phyloP scores from a whole-genome alignment of 306 rosid genomes.

The Gleditsia sinensis region DNA sequence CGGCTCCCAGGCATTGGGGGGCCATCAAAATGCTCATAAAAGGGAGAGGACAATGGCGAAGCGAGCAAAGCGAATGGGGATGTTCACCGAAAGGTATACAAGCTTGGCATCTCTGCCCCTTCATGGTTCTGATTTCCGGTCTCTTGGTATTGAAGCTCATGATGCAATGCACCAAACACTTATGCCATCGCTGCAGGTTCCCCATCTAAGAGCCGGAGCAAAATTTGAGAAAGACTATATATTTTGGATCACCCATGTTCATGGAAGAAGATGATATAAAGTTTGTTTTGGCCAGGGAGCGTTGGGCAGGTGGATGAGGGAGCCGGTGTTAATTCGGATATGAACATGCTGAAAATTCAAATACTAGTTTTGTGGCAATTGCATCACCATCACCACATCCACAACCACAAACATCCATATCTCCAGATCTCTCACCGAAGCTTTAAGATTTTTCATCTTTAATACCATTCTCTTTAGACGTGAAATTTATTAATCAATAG shows the following conservation, averaged over 20 bases:
- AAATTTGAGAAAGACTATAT: slow-evolving; percentile 55
- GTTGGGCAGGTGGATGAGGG: slow-evolving; percentile 61
- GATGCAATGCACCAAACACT: slow-evolving; percentile 61
- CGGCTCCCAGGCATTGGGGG: slow-evolving; percentile 93
- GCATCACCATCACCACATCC: slow-evolving; percentile 32
- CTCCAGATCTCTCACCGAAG: slow-evolving; percentile 83
- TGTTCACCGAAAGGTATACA: slow-evolving; percentile 61
- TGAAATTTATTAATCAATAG: slow-evolving; percentile 35
- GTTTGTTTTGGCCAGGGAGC: slow-evolving; percentile 85
- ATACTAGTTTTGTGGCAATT: slow-evolving; percentile 34
- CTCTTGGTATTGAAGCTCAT: slow-evolving; percentile 82
- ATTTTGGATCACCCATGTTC: slow-evolving; percentile 50
- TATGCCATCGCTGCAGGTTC: slow-evolving; percentile 43
- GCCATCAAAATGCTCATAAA: slow-evolving; percentile 93
- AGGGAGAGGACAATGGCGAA: slow-evolving; percentile 93
- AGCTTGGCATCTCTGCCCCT: slow-evolving; percentile 87
- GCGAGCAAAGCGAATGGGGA: slow-evolving; percentile 78
- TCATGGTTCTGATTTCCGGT: slow-evolving; percentile 72
- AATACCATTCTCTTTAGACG: slow-evolving; percentile 11
- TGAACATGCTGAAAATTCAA: slow-evolving; percentile 38
- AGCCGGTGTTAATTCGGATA: slow-evolving; percentile 31
- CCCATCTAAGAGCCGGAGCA: slow-evolving; percentile 54
- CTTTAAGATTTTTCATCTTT: slow-evolving; percentile 48
- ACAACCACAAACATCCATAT: slow-evolving; percentile 40
- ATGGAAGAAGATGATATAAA: slow-evolving; percentile 61